phyloP scores from a whole-genome alignment of 495 filamentous ascomycete genomes.

The Pseudomonodictys pantanalensis region DNA sequence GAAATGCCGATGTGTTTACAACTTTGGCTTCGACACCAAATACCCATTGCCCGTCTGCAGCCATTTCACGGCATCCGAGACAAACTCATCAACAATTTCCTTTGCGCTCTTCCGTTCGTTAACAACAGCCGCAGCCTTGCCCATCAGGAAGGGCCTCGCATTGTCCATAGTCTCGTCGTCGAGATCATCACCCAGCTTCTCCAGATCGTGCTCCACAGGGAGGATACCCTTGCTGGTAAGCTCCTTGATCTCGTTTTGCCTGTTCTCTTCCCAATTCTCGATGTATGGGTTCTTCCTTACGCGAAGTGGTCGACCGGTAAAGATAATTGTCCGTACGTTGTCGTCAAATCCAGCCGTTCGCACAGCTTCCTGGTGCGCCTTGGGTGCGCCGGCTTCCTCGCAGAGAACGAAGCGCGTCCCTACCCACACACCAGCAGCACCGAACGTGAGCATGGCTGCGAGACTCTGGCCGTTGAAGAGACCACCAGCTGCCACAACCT shows the following conservation, averaged over 20 bases:
- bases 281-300: conserved; percentile 94
- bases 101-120: conserved; percentile 92
- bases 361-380: conserved; percentile 95
- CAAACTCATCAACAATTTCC: conserved; percentile 91
- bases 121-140: conserved; percentile 89
- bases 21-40: conserved; percentile 33
- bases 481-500: conserved; percentile 90
- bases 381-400: conserved; percentile 90
- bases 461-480: conserved; percentile 89
- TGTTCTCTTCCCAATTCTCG: conserved; percentile 91
- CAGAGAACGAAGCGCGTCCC: conserved; percentile 92
- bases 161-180: conserved; percentile 84
- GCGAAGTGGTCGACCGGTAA: conserved; percentile 91
- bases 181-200: conserved; percentile 69
- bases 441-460: conserved; percentile 87
- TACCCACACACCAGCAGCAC: conserved; percentile 90
- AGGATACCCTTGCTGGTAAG: conserved; percentile 84
- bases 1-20: no score
- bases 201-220: conserved; percentile 90
- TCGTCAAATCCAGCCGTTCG: conserved; percentile 89
- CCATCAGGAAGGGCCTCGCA: conserved; percentile 91
- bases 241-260: conserved; percentile 81
- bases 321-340: conserved; percentile 94
- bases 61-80: conserved; percentile 71
- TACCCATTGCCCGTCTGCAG: conserved; percentile 58